Evolutionary conservation across 768 basidiomycete species (phyloP).

Genomic region (Cystobasidium onofrii): DNA sequence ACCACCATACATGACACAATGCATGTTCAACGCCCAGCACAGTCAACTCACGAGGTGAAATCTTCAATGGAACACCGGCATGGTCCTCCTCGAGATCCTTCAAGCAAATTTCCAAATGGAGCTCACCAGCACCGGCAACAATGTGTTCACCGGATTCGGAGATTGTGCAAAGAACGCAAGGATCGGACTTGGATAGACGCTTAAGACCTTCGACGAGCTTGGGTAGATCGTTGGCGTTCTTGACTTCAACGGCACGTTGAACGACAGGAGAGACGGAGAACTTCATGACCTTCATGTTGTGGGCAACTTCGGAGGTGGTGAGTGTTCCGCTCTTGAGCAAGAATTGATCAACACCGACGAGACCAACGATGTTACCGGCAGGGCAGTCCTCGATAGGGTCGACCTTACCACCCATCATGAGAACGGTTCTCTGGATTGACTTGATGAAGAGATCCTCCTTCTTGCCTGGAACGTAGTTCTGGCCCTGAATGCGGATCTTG

Average conservation of each 20-base stretch:
- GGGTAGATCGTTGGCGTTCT: constrained; percentile 97
- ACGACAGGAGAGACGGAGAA: constrained; percentile 85
- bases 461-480: constrained; percentile 96
- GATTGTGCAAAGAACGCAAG: constrained; percentile 95
- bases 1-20: neutral
- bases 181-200: constrained; percentile 98
- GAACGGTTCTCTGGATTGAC: constrained; percentile 93
- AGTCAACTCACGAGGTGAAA: constrained; percentile 59
- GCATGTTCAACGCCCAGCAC: neutral
- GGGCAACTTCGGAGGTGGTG: constrained; percentile 93
- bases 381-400: constrained; percentile 99
- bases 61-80: constrained; percentile 96
- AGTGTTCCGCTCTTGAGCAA: constrained; percentile 97
- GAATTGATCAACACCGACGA: constrained; percentile 99
- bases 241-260: constrained; percentile 97
- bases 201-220: constrained; percentile 99
- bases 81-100: constrained; percentile 99
- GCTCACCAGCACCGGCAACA: constrained; percentile 96
- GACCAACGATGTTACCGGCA: constrained; percentile 95
- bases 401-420: constrained; percentile 99
- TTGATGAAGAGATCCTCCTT: constrained; percentile 98
- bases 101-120: constrained; percentile 98
- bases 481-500: constrained; percentile 98
- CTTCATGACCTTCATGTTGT: constrained; percentile 99
- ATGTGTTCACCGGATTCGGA: constrained; percentile 91